phyloP scores from a whole-genome alignment of 352 stramenopile genomes.

The Pythium pectinolyticum region DNA sequence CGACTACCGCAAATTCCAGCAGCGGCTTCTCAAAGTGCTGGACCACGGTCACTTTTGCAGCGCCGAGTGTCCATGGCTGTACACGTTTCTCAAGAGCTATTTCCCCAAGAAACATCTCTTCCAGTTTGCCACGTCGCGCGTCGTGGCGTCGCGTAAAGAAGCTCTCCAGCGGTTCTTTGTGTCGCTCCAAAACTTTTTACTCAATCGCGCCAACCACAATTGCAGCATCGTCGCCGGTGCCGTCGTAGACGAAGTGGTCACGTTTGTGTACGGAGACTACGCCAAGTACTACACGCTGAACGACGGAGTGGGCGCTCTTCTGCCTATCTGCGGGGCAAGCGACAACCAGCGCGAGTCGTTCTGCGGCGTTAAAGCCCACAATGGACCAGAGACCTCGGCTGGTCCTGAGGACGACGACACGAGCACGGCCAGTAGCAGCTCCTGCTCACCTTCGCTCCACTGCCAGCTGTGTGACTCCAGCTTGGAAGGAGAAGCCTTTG shows the following conservation, averaged over 20 bases:
- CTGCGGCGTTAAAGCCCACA: conserved; percentile 5
- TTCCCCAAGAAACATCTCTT: conserved; percentile 73
- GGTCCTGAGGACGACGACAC: conserved; percentile 35
- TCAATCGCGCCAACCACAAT: conserved; percentile 58
- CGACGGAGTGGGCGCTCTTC: too few relatives aligned
- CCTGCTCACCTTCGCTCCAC: conserved; percentile 16
- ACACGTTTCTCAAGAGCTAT: conserved; percentile 74
- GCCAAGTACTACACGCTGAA: conserved; percentile 48
- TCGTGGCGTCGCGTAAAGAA: conserved; percentile 47
- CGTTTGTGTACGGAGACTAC: conserved; percentile 67
- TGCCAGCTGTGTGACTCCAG: conserved; percentile 45
- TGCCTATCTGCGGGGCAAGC: too few relatives aligned
- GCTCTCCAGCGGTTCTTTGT: conserved; percentile 61
- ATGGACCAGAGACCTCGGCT: conserved; percentile 18
- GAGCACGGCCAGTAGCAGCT: conserved; percentile 28
- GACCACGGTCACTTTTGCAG: conserved; percentile 75
- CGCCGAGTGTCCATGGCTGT: conserved; percentile 71
- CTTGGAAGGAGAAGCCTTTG: conserved; percentile 47
- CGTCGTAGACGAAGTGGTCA: conserved; percentile 47
- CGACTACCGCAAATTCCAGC: conserved; percentile 72
- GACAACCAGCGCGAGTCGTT: conserved; percentile 19
- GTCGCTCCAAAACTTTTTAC: conserved; percentile 55
- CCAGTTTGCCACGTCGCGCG: conserved; percentile 43
- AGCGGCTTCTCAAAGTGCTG: conserved; percentile 59
- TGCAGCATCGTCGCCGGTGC: conserved; percentile 38